A percentile compares a stretch with the other conserved stretches of the same genome.
Conservation (phyloP, 345 rosid species). For the Gossypium herbaceum region DNA sequence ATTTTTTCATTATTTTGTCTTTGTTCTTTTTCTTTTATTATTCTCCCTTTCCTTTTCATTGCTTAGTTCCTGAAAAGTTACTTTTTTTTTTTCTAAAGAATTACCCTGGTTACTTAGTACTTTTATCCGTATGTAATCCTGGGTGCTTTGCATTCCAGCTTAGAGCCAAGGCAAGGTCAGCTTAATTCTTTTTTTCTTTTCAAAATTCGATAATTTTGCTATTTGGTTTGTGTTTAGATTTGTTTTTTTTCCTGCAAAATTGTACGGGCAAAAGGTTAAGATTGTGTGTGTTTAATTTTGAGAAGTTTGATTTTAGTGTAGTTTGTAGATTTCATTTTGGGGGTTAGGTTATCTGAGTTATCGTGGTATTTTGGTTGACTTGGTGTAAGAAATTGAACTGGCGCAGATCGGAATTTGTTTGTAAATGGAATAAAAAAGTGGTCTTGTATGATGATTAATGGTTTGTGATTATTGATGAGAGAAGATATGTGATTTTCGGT, state of each 20-base stretch:
- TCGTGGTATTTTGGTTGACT: not conserved
- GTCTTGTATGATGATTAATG: constrained; percentile 14
- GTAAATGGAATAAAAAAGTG: not conserved
- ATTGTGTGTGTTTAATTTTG: not conserved
- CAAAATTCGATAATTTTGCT: not conserved
- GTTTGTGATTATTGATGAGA: constrained; percentile 35
- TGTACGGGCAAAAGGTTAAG: not conserved
- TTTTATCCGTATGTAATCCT: not conserved
- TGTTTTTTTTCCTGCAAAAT: not conserved
- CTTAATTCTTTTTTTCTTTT: not conserved
- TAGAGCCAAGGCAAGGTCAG: not conserved
- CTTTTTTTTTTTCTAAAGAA: not conserved
- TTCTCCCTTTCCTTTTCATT: not conserved
- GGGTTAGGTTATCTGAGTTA: not conserved
- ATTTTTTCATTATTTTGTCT: not conserved
- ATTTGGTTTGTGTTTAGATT: not conserved
- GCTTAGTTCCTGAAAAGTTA: not conserved
- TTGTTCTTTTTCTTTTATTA: not conserved
- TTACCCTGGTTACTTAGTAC: not conserved
- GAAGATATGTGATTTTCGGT: constrained; percentile 32
- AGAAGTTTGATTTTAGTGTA: not conserved
- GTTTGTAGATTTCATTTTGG: not conserved
- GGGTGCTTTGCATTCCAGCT: not conserved
- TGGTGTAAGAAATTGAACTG: no score
- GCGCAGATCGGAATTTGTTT: not conserved